Evolutionary conservation across 169 alveolate species (phyloP).

Genomic region (Cryptosporidium ryanae): DNA sequence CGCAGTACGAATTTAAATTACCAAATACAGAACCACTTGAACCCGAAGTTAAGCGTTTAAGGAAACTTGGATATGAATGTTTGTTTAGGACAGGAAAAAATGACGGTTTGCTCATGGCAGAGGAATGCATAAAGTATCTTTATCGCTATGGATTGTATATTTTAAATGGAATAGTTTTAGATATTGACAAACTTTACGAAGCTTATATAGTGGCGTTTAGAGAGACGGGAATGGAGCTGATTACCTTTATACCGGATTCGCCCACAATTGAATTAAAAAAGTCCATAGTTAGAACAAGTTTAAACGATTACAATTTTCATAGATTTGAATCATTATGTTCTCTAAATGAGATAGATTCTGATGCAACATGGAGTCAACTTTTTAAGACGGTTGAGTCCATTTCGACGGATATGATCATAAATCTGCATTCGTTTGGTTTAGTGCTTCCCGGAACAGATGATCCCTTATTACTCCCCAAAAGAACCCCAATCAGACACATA

Average conservation of each 20-base stretch:
- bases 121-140: constrained; percentile 33
- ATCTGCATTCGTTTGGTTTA: constrained; percentile 21
- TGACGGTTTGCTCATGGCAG: constrained; percentile 39
- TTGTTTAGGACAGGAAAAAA: constrained; percentile 22
- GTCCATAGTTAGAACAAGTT: constrained; percentile 1
- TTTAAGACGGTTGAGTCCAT: constrained; percentile 43
- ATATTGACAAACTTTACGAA: constrained; percentile 16
- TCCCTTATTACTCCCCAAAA: not conserved
- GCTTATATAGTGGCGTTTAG: constrained; percentile 21
- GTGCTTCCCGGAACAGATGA: constrained; percentile 53
- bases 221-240: constrained; percentile 21
- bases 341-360: constrained; percentile 2
- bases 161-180: constrained; percentile 47
- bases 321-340: constrained; percentile 66
- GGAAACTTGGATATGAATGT: constrained; percentile 64
- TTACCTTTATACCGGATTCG: constrained; percentile 18
- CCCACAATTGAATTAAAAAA: not conserved
- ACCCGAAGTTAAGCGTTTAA: constrained; percentile 29
- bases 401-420: constrained; percentile 28
- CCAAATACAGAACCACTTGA: constrained; percentile 59
- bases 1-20: constrained; percentile 34
- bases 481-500: constrained; percentile 14
- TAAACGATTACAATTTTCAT: constrained; percentile 38
- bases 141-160: constrained; percentile 70
- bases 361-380: constrained; percentile 24